Base-by-base conservation (phyloP, 1,284 basidiomycete species). In the Ceratobasidium sp. region DNA sequence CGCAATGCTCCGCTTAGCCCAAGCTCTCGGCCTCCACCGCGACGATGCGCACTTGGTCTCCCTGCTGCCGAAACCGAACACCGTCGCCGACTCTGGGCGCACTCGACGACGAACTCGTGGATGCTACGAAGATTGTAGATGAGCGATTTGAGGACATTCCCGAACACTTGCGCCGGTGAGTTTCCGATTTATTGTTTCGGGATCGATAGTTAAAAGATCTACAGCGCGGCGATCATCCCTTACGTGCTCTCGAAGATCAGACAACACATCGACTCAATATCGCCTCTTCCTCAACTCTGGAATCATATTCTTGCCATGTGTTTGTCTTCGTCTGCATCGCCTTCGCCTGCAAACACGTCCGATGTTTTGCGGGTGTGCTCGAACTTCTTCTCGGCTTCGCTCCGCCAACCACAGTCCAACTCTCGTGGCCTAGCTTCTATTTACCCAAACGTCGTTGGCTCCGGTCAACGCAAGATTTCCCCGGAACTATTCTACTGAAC, bases 201-300 rank as follows among this genome's bases (percentile, higher is more conserved):
- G 5, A 48, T 38, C n/a, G 46, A 1, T 33, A 27, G 23, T 30
- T 55, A 27, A 75, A 33, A 35, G 20, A 18, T 64, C 35, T 33
- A 33, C 48, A 70, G 71, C 23, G 71, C 33, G 2, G 59, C 71
- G 20, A 75, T 75, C 60, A 65, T 75, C 44, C 71, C 71, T 20
- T 75, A 75, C 30, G 71, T 48, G 8, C 59, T 75, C 20, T 75
- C 71, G 10, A 75, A 65, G 71, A 75, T 75, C 44, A 75, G 55
- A 65, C 71, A 75, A 12, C 71, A 65, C 35, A 65, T 75, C 50
- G 71, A 75, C 23, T 54, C 62, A 18, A 65, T 75, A 33, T 65
- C 71, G 14, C 71, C 71, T 1, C 71, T 75, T 20, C 71, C 71
- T 8, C 71, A 65, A 44, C 71, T 75, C 16, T 75, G 71, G 71